Evolutionary conservation across 2,329 filamentous ascomycete genomes (phyloP).

Genomic region (Capronia epimyces): DNA sequence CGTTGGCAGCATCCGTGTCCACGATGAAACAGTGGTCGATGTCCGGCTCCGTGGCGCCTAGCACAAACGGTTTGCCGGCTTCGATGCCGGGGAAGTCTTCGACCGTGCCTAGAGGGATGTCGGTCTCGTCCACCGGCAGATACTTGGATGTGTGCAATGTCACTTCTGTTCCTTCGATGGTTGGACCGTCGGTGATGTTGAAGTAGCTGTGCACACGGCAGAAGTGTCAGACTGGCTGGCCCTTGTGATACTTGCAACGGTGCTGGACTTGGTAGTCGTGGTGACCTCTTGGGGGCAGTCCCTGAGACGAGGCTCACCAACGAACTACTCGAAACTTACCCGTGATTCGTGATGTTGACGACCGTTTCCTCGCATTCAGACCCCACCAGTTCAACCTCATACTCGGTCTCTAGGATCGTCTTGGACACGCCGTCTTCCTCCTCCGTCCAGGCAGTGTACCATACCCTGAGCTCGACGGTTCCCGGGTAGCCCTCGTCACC

Average conservation of each 20-base stretch:
- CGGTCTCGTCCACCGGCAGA: conserved; percentile 65
- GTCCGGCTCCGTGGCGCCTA: conserved; percentile 65
- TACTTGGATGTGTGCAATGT: conserved; percentile 57
- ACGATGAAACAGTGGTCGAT: conserved; percentile 90
- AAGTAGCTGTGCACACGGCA: conserved; percentile 51
- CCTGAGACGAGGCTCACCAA: not conserved
- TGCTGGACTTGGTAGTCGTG: too few relatives aligned
- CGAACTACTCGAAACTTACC: conserved; percentile 48
- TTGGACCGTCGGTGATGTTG: conserved; percentile 56
- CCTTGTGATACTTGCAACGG: too few relatives aligned
- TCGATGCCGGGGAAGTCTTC: conserved; percentile 59
- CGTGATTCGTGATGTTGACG: conserved; percentile 93
- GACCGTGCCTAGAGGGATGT: conserved; percentile 68
- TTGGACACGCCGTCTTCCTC: conserved; percentile 54
- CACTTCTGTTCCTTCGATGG: conserved; percentile 58
- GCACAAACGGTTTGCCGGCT: conserved; percentile 62
- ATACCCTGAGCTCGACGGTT: conserved; percentile 68
- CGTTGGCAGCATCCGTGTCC: conserved; percentile 54
- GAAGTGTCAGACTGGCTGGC: too few relatives aligned
- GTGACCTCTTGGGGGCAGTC: too few relatives aligned
- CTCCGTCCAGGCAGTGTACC: conserved; percentile 71
- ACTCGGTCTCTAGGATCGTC: conserved; percentile 76
- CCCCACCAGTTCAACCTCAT: conserved; percentile 74
- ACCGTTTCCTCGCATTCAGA: conserved; percentile 79
- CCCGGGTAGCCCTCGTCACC: conserved; percentile 90